phyloP scores from a whole-genome alignment of 345 rosid species.

The Hibiscus trionum region DNA sequence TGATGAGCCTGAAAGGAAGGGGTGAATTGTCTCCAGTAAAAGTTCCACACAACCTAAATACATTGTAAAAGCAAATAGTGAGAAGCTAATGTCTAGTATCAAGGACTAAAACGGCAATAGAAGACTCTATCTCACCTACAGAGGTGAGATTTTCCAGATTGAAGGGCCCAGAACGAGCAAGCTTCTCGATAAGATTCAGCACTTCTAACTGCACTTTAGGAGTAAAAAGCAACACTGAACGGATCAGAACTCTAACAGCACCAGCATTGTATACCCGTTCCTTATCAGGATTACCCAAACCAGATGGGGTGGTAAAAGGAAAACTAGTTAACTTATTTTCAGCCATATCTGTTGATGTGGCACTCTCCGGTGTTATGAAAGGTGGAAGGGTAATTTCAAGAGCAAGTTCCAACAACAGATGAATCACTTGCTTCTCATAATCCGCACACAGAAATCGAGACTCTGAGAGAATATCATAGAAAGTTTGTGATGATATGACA shows the following conservation, averaged over 20 bases:
- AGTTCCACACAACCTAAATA: slow-evolving; percentile 87
- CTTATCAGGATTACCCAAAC: slow-evolving; percentile 62
- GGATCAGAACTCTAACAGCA: slow-evolving; percentile 71
- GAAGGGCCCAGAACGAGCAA: slow-evolving; percentile 83
- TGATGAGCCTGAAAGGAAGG: slow-evolving; percentile 83
- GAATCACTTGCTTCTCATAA: slow-evolving; percentile 92
- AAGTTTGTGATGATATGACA: slow-evolving; percentile 77
- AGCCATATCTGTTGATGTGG: slow-evolving; percentile 28
- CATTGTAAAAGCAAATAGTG: slow-evolving; percentile 19
- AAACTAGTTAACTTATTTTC: slow-evolving; percentile 45
- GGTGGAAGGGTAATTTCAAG: slow-evolving; percentile 92
- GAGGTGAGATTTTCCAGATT: slow-evolving; percentile 95
- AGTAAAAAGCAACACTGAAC: slow-evolving; percentile 83
- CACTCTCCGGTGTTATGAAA: slow-evolving; percentile 53
- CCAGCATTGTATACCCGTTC: slow-evolving; percentile 89
- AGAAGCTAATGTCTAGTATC: slow-evolving; percentile 15
- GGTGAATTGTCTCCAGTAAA: slow-evolving; percentile 77
- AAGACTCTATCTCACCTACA: slow-evolving; percentile 53
- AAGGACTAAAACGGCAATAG: slow-evolving; percentile 6
- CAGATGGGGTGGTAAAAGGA: slow-evolving; percentile 52
- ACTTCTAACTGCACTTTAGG: slow-evolving; percentile 91
- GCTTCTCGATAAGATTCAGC: slow-evolving; percentile 65
- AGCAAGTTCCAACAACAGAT: slow-evolving; percentile 84
- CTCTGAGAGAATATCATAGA: slow-evolving; percentile 79
- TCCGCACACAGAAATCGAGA: slow-evolving; percentile 92